Evolutionary conservation across 2,329 filamentous ascomycete species (phyloP), one percentile per base, ranked within the genome.

Genomic region (Fusarium sp.): DNA sequence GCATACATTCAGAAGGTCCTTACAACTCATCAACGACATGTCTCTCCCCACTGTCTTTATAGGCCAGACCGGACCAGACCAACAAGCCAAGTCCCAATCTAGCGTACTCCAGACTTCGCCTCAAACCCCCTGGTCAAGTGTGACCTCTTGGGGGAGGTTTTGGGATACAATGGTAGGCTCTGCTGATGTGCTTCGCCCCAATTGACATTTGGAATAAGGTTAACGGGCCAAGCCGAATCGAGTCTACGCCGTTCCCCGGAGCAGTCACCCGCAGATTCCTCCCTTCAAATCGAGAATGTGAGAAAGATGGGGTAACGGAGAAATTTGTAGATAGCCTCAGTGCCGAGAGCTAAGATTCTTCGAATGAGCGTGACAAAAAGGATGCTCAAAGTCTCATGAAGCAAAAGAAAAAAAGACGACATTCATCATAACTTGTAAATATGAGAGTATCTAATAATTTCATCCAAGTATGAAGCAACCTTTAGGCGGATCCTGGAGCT

Each of bases 161-260:
- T 33, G 24, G 41, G 44, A 63, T 60, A 57, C 44, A 69, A 59
- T 62, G 33, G 39, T 54, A 28, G 73, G 38, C 47, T 55, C 47
- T 42, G 44, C 39, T 36, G 38, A 59, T 54, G 52, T 60, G 33
- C 70, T 74, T 69, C 68, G 73, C 70, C 67, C 57, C 52, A 69
- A 59, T 70, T 60, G 60, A 58, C 63, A 72, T 66, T 35, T 65
- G 70, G 58, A 73, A 66, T 76, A 77, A 75, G 66, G 75, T 76
- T 76, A 58, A 67, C 33, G 70, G 54, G 51, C 64, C 70, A 72
- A 74, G 38, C 72, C 72, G 33, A 70, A 75, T 67, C 11, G 55
- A 74, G 74, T 44, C 41, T 55, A 64, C 63, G 58, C 57, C 45
- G 55, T 35, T 58, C 36, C 28, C 38, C 28, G 42, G 61, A 63